Percentiles rank a stretch among this genome's conserved stretches.
phyloP scores from a whole-genome alignment of 495 filamentous ascomycete genomes.

The Bathelium albidoporum region DNA sequence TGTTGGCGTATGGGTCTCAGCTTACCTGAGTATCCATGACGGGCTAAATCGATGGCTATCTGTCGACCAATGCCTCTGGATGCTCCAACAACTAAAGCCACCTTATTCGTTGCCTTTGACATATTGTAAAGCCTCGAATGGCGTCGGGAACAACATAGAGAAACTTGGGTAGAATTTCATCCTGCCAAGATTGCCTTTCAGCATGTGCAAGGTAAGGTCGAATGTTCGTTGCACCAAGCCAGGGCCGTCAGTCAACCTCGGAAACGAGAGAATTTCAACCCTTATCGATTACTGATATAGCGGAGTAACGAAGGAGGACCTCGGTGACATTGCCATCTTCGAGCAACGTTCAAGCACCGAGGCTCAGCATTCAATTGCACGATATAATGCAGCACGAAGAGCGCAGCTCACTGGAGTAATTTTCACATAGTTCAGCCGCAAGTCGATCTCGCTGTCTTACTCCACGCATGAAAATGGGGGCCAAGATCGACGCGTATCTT shows the following conservation, averaged over 20 bases:
- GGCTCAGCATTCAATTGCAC: too few species aligned
- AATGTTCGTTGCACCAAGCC: too few species aligned
- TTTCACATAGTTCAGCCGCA: too few species aligned
- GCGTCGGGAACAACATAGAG: slow-evolving; percentile 9
- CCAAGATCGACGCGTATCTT: slow-evolving; percentile 53
- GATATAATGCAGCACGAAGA: too few species aligned
- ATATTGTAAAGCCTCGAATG: slow-evolving; percentile 10
- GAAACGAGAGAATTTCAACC: not conserved
- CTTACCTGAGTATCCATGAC: slow-evolving; percentile 58
- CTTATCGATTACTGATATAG: not conserved
- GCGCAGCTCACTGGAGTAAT: too few species aligned
- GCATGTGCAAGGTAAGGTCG: too few species aligned
- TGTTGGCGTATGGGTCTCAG: not conserved
- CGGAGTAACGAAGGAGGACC: not conserved
- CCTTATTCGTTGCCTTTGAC: slow-evolving; percentile 23
- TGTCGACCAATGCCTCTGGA: slow-evolving; percentile 73
- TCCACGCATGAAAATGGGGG: slow-evolving; percentile 33
- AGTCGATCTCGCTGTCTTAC: not conserved
- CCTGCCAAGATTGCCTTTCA: not conserved
- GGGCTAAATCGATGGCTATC: slow-evolving; percentile 64
- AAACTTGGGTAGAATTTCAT: not conserved
- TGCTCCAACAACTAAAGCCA: slow-evolving; percentile 63
- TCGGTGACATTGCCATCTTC: not conserved
- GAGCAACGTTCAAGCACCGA: not conserved
- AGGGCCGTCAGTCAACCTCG: not conserved